Percentiles rank a stretch among this genome's conserved stretches.
Conservation (phyloP, 73 alveolate species). For the Uronychia setigera region DNA sequence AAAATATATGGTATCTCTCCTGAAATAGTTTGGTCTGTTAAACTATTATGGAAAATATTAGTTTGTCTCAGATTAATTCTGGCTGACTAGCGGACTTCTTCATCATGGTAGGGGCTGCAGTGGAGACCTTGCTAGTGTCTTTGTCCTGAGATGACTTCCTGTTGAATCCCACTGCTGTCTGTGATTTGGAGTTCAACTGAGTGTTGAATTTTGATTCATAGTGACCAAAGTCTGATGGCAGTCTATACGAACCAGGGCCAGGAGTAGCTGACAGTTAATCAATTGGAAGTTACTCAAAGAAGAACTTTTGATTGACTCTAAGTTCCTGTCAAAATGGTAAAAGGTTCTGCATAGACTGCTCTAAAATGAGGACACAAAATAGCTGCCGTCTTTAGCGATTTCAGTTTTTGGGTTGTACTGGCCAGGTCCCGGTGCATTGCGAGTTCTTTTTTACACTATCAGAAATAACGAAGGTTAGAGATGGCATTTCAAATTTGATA, state of each 20-base stretch:
- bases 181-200: no score
- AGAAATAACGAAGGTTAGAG: not conserved
- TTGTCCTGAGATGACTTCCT: no score
- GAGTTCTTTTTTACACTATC: not conserved
- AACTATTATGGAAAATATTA: no score
- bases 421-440: constrained; percentile 75
- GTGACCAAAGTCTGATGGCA: constrained; percentile 87
- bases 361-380: constrained; percentile 62
- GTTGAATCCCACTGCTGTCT: no score
- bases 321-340: constrained; percentile 51
- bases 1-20: no score
- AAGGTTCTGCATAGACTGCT: constrained; percentile 67
- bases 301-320: not conserved
- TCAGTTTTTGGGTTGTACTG: constrained; percentile 45
- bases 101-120: no score
- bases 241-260: constrained; percentile 89
- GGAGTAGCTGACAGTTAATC: no score
- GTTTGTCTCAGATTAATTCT: no score
- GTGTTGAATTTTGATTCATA: constrained; percentile 56
- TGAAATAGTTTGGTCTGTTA: no score
- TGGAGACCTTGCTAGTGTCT: no score
- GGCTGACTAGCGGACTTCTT: no score
- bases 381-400: constrained; percentile 58
- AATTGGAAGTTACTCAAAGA: not conserved
- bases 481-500: not conserved